Evolutionary conservation across 192 early-diverging fungal genomes (phyloP), one percentile per base, ranked within the genome.

Genomic region (Lunasporangiospora selenospora): DNA sequence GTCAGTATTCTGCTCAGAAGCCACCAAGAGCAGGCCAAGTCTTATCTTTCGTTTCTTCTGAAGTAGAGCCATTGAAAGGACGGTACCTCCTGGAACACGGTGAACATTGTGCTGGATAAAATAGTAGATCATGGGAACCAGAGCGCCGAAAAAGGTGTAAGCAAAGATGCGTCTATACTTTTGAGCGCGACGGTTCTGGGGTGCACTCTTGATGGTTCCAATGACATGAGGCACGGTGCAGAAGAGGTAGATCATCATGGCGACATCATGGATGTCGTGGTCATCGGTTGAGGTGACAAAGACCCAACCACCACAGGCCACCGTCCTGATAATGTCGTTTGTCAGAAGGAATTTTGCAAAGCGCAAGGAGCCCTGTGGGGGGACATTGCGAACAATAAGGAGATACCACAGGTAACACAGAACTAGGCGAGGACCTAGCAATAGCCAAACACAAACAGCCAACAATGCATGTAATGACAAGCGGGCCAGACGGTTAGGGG

Each of bases 271-370:
- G 37, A 82, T 77, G 16, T 80, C 69, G 67, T 89, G 90, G 75
- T 90, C 87, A 60, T 92, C 90, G 21, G 84, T 79, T 2, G 87
- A 89, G 9, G 88, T 92, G 54, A 92, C 85, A 62, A 90, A 92
- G 6, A 88, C 85, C 90, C 90, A 92, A n/a, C 90, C 89, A 48
- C 88, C 90, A 51, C 88, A 89, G 5, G 88, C 79, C 6, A 85
- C 63, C 15, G 90, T 87, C 39, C 90, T 84, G 52, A 88, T 40
- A 4, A 79, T n/a, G 34, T 78, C 80, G 33, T 80, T 62, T 13
- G 36, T 26, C 10, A 81, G 50, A 13, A 82, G 55, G 37, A 82
- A 62, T 32, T 65, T 69, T 6, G 75, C 65, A 67, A 78, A 77
- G 39, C 23, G 18, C 55, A 64, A 16, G 46, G 45, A 21, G 69